Conservation (phyloP, 1,284 basidiomycete species). For the Tilletia walkeri region DNA sequence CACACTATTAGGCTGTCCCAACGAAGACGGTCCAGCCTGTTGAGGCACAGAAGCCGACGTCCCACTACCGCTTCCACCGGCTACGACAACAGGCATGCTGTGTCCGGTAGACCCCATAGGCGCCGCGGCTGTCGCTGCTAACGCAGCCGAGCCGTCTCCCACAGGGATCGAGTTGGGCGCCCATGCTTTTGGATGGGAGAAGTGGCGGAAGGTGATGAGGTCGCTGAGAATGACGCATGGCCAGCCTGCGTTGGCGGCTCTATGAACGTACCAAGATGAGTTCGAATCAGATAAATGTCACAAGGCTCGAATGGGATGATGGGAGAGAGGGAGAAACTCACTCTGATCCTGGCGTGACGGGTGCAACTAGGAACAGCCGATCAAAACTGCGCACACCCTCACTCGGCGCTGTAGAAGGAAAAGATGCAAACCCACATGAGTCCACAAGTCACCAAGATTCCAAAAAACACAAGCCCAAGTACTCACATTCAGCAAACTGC, state of each 20-base stretch:
- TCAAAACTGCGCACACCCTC: conserved; percentile 85
- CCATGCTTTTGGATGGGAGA: conserved; percentile 75
- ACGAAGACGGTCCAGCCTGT: too few relatives aligned
- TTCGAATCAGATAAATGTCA: too few relatives aligned
- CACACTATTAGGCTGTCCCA: not conserved
- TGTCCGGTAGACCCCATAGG: conserved; percentile 59
- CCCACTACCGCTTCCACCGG: not conserved
- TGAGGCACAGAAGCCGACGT: not conserved
- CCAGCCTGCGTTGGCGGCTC: conserved; percentile 80
- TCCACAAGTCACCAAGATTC: not conserved
- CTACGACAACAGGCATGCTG: too few relatives aligned
- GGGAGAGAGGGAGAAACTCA: conserved; percentile 58
- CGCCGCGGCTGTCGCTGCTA: conserved; percentile 40
- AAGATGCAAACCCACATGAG: not conserved
- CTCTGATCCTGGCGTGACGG: conserved; percentile 75
- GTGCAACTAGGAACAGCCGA: conserved; percentile 81
- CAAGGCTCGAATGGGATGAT: too few relatives aligned
- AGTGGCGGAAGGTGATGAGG: conserved; percentile 76
- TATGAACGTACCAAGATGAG: conserved; percentile 47
- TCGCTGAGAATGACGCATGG: conserved; percentile 86
- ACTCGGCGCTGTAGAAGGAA: conserved; percentile 55
- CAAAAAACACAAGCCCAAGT: not conserved
- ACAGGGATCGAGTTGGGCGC: conserved; percentile 29
- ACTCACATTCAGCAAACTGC: conserved; percentile 82
- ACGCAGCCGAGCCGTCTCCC: conserved; percentile 7